phyloP scores from a whole-genome alignment of 75 land plant species.

The Sequoiadendron giganteum region DNA sequence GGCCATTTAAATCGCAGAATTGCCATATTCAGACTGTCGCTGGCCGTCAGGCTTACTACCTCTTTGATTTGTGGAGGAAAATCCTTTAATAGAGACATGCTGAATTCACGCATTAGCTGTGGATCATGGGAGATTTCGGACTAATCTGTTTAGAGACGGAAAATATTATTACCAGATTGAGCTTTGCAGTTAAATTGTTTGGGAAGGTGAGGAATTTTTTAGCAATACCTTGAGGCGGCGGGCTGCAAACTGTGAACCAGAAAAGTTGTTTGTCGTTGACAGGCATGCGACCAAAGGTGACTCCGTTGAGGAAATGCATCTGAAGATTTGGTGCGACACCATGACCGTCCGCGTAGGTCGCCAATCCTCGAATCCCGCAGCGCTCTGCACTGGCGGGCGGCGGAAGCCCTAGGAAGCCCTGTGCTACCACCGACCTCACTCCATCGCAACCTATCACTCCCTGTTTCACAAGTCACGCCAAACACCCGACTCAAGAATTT shows the following conservation, averaged over 20 bases:
- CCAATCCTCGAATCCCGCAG: conserved; percentile 32
- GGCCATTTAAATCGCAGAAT: conserved; percentile 27
- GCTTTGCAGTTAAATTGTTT: too few species aligned
- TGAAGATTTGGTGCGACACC: conserved; percentile 7
- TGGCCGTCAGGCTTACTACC: conserved; percentile 18
- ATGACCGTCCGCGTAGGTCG: conserved; percentile 41
- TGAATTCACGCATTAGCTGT: neutral
- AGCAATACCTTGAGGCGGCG: neutral
- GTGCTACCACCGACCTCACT: conserved; percentile 50
- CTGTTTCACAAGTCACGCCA: neutral
- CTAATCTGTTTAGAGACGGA: neutral
- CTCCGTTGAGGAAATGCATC: conserved; percentile 21
- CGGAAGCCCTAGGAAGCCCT: conserved; percentile 31
- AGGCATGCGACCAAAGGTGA: conserved; percentile 36
- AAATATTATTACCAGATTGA: neutral
- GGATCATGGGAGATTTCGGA: neutral
- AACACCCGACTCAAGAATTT: too few species aligned
- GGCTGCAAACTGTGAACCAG: conserved; percentile 36
- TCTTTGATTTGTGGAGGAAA: neutral
- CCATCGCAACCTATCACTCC: conserved; percentile 67
- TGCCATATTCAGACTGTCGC: conserved; percentile 16
- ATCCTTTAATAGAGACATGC: neutral
- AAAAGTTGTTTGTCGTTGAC: conserved; percentile 26
- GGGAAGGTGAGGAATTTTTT: too few species aligned
- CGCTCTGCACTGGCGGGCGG: conserved; percentile 26